These are phyloP conservation scores for Nannochloropsis oceanica DNA, from an alignment of 108 stramenopile species.

Conservation along the genomic window DNA sequence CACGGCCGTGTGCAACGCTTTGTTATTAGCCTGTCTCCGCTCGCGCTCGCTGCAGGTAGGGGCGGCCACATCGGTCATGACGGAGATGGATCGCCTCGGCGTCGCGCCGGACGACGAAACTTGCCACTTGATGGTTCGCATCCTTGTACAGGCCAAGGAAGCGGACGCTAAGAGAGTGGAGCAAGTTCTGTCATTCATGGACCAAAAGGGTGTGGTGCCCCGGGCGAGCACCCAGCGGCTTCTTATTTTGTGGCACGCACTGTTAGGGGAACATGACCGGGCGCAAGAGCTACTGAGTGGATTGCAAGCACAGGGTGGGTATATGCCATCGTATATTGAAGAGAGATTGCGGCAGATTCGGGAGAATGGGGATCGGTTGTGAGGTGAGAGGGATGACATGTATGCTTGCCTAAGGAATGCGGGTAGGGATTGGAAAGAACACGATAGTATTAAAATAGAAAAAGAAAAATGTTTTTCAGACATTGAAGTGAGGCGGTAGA, in stretches of 20 bases:
- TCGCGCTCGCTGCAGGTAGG: not conserved
- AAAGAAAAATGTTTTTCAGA: no score
- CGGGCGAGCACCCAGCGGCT: not conserved
- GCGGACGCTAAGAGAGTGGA: not conserved
- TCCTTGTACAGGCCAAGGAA: not conserved
- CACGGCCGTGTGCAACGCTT: not conserved
- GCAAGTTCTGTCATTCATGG: not conserved
- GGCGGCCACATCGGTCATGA: not conserved
- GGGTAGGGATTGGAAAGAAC: no score
- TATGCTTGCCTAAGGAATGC: no score
- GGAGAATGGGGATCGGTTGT: not conserved
- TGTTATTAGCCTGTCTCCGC: not conserved
- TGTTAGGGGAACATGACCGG: not conserved
- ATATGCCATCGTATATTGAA: not conserved
- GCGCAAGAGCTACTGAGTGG: not conserved
- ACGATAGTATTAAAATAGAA: no score
- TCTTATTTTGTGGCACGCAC: not conserved
- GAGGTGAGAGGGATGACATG: not conserved
- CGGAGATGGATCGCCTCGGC: not conserved
- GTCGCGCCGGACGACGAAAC: not conserved
- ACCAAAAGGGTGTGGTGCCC: not conserved
- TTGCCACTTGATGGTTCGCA: not conserved
- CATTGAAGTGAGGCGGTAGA: no score
- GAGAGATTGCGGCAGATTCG: not conserved
- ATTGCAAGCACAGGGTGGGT: not conserved